Base-by-base conservation (phyloP, 2,329 filamentous ascomycete genomes). In the Pyrenophora seminiperda region DNA sequence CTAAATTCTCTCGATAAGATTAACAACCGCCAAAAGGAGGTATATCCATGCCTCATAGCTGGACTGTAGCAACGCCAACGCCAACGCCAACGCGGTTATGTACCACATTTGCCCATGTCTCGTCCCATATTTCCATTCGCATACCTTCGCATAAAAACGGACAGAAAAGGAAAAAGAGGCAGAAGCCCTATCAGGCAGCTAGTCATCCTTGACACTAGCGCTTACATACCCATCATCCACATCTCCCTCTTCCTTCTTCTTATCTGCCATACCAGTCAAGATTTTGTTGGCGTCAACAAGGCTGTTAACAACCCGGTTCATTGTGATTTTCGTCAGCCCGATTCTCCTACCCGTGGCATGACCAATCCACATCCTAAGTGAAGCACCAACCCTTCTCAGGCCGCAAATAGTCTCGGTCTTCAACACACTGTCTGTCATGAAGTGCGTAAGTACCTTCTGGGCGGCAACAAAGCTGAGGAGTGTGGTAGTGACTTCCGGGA, bases 381-480 rank as follows among this genome's bases (percentile, higher is more conserved):
- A 73, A 43, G 68, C 71, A 4, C 76, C 75, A 18, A 79, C 60
- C 24, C 75, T 68, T 50, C 79, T 77, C 3, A 79, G 63, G 1
- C 76, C 76, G 15, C 63, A 57, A 39, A 68, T 70, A 0, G 71
- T 70, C 15, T 71, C 63, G 5, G 58, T 47, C 11, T 70, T 66
- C 2, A 75, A 55, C 2, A 61, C 51, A 4, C 64, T 43, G 18
- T 76, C 67, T 4, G 66, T 54, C 40, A 71, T 65, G 52, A 76
- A 74, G 11, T 59, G 59, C 11, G 63, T 67, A 7, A 80, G 65
- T 2, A 79, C 56, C 39, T 71, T 74, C 62, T 75, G 74, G 1
- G 72, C 70, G 0, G 77, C 77, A 22, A 77, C 73, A 22, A 78
- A 77, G 30, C 74, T 77, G 41, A 80, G 73, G 3, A 79, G 66